These are phyloP conservation scores for Euphorbia tirucalli DNA, from an alignment of 345 rosid genomes.

Conservation along the genomic window DNA sequence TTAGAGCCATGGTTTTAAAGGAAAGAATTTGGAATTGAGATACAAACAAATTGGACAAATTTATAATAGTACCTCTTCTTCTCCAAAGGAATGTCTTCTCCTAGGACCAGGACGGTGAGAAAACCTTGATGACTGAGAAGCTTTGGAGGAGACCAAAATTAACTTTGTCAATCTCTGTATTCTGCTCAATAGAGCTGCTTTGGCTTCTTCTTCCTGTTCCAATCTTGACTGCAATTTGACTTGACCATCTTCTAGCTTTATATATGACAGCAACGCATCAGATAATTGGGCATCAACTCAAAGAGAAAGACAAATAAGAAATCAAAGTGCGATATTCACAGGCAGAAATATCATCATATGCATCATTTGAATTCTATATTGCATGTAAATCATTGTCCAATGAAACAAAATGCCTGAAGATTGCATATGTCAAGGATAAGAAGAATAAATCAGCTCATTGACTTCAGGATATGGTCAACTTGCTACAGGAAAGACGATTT, in stretches of 20 bases:
- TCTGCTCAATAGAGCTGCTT: constrained; percentile 92
- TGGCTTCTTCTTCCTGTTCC: constrained; percentile 99
- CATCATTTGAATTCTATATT: background rate
- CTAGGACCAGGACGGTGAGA: constrained; percentile 71
- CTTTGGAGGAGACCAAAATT: constrained; percentile 90
- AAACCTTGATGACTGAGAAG: constrained; percentile 68
- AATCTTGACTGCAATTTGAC: constrained; percentile 86
- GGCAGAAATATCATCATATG: background rate
- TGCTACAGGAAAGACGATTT: background rate
- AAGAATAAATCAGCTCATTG: background rate
- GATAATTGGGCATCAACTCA: constrained; percentile 9
- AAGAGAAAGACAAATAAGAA: constrained; percentile 1
- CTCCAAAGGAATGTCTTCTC: constrained; percentile 99
- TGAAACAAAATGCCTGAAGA: constrained; percentile 2
- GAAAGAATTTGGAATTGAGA: background rate
- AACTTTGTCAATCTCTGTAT: constrained; percentile 90
- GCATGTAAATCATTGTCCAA: background rate
- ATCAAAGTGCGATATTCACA: background rate
- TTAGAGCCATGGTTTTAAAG: constrained; percentile 6
- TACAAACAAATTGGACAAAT: constrained; percentile 7
- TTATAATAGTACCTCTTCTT: constrained; percentile 78
- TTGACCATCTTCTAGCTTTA: constrained; percentile 98
- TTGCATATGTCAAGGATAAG: background rate
- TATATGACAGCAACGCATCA: constrained; percentile 26
- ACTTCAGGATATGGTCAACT: background rate